Conservation (phyloP, 441 rosid genomes). For the Isatis lusitanica region DNA sequence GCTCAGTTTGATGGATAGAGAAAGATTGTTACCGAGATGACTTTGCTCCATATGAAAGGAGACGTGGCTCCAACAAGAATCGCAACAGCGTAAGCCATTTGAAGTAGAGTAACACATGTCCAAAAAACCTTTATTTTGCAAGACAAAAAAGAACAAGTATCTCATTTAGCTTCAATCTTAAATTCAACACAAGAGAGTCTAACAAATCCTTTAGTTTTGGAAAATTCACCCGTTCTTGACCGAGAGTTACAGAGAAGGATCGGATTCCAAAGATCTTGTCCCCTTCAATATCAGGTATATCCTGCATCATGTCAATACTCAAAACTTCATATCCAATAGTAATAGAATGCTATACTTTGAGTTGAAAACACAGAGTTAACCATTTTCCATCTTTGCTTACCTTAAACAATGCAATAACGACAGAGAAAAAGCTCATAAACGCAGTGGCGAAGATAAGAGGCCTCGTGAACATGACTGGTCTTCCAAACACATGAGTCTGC, state of each 20-base stretch:
- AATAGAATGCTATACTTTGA: not conserved
- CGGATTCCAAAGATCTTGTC: constrained; percentile 81
- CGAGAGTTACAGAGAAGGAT: constrained; percentile 82
- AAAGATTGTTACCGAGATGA: constrained; percentile 60
- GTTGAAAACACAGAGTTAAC: not conserved
- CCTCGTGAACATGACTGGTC: constrained; percentile 61
- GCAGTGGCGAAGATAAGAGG: constrained; percentile 90
- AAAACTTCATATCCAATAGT: not conserved
- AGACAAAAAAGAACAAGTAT: not conserved
- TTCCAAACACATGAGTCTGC: constrained; percentile 79
- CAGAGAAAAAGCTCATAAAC: constrained; percentile 97
- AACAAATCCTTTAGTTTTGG: not conserved
- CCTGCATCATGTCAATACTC: constrained; percentile 44
- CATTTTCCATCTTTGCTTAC: constrained; percentile 38
- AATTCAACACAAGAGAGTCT: not conserved
- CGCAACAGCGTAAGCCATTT: constrained; percentile 80
- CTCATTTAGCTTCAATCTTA: not conserved
- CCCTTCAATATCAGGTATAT: constrained; percentile 96
- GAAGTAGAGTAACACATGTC: constrained; percentile 80
- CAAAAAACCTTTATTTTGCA: constrained; percentile 73
- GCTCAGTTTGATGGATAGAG: not conserved
- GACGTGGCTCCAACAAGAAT: constrained; percentile 78
- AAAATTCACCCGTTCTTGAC: constrained; percentile 67
- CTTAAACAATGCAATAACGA: constrained; percentile 94
- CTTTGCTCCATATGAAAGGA: constrained; percentile 79